Percentiles rank a stretch among this genome's conserved stretches.
Conservation (phyloP, 228 moss, liverwort and hornwort genomes). For the Sphagnum magellanicum region DNA sequence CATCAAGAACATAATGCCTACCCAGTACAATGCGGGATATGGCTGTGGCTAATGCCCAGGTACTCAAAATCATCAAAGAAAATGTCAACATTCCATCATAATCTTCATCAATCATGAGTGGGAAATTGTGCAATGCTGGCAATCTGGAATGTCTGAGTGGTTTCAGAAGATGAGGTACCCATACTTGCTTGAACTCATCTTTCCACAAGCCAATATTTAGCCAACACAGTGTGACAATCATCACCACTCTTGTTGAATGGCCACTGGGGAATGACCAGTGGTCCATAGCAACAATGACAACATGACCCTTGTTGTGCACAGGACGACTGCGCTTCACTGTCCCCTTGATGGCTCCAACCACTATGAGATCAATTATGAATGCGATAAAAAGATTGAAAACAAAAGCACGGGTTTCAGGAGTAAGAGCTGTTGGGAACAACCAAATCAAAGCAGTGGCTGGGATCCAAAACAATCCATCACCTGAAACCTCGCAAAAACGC, state of each 20-base stretch:
- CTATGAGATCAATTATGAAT: constrained; percentile 58
- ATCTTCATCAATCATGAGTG: constrained; percentile 12
- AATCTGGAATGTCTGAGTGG: constrained; percentile 7
- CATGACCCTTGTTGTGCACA: constrained; percentile 45
- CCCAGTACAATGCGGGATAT: constrained; percentile 46
- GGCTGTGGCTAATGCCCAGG: constrained; percentile 46
- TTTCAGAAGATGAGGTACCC: constrained; percentile 19
- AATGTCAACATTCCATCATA: too few relatives aligned
- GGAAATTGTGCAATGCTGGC: constrained; percentile 14
- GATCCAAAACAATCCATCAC: constrained; percentile 55
- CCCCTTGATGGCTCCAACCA: constrained; percentile 44
- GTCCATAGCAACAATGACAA: constrained; percentile 43
- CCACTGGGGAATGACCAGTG: constrained; percentile 75
- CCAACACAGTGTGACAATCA: constrained; percentile 55
- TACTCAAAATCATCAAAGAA: neutral
- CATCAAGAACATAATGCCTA: constrained; percentile 67
- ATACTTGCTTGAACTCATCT: constrained; percentile 12
- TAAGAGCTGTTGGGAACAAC: constrained; percentile 40
- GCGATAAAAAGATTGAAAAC: constrained; percentile 57
- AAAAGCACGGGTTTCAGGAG: constrained; percentile 43
- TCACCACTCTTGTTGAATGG: constrained; percentile 46
- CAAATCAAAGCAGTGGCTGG: constrained; percentile 56
- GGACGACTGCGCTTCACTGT: constrained; percentile 48
- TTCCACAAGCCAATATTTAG: constrained; percentile 44
- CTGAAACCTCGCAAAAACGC: constrained; percentile 40